Conservation (phyloP, 495 filamentous ascomycete species). For the Bacidia rubella region DNA sequence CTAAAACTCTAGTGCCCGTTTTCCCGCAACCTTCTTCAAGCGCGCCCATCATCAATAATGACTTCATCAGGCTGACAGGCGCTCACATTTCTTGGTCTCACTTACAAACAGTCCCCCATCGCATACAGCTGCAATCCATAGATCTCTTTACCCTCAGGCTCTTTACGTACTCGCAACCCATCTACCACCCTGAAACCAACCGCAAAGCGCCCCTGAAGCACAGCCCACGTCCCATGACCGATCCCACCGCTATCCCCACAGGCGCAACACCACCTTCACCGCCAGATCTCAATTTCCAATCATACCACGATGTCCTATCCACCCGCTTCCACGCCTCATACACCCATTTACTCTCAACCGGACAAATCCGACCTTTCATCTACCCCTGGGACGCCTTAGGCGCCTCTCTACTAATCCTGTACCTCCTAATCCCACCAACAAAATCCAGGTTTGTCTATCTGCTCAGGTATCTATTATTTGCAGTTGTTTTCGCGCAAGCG, state of each 20-base stretch:
- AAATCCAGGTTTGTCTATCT: constrained; percentile 32
- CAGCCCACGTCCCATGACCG: too few relatives aligned
- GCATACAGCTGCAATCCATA: neutral
- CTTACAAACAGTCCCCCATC: neutral
- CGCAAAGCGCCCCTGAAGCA: too few relatives aligned
- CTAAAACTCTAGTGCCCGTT: too few relatives aligned
- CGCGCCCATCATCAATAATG: neutral
- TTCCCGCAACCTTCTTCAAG: neutral
- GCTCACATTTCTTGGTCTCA: neutral
- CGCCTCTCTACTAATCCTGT: constrained; percentile 36
- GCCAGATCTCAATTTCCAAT: too few relatives aligned
- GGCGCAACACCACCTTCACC: too few relatives aligned
- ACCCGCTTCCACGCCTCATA: neutral
- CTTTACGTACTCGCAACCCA: too few relatives aligned
- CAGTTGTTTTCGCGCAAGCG: constrained; percentile 35
- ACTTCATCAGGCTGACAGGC: neutral
- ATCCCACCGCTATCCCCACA: too few relatives aligned
- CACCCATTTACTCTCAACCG: constrained; percentile 19
- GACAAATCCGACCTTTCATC: constrained; percentile 37
- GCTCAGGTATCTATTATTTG: constrained; percentile 41
- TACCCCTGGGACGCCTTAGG: constrained; percentile 40
- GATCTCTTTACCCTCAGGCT: too few relatives aligned
- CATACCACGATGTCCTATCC: neutral
- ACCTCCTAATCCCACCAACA: constrained; percentile 46
- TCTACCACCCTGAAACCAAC: too few relatives aligned